Conservation (phyloP, 768 basidiomycete species). For the Auricularia sp. region DNA sequence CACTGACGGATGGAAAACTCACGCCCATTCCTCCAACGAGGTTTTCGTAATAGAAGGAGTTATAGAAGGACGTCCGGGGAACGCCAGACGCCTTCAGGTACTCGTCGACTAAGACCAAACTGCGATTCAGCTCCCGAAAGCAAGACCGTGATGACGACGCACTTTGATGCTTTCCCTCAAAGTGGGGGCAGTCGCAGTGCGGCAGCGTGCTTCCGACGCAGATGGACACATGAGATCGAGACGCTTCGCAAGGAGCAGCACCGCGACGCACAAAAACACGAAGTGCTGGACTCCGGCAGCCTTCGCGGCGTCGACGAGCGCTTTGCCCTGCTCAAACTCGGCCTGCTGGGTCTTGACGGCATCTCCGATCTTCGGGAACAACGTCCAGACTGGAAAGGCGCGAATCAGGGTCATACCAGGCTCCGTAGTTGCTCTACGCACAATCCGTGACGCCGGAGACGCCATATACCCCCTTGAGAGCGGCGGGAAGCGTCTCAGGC, state of each 20-base stretch:
- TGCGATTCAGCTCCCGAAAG: not conserved
- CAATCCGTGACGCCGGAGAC: slow-evolving; percentile 11
- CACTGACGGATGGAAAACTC: too few species aligned
- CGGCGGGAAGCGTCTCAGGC: not conserved
- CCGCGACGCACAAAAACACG: slow-evolving; percentile 10
- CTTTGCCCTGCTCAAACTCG: slow-evolving; percentile 12
- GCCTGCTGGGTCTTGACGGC: not conserved
- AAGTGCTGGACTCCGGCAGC: slow-evolving; percentile 16
- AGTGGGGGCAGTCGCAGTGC: not conserved
- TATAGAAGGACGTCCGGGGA: not conserved
- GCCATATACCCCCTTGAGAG: slow-evolving; percentile 9
- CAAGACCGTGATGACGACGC: not conserved
- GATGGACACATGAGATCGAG: not conserved
- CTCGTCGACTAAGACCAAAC: not conserved
- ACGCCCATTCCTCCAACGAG: not conserved
- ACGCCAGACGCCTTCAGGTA: not conserved
- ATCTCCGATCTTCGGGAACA: not conserved
- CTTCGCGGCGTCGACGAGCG: slow-evolving; percentile 19
- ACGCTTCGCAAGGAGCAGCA: not conserved
- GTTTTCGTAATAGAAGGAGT: not conserved
- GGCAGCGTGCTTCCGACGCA: not conserved
- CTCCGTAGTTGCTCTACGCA: not conserved
- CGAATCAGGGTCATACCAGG: not conserved
- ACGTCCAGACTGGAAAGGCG: not conserved
- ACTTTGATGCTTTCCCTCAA: not conserved